These are phyloP conservation scores for Claviceps spartinae DNA, from an alignment of 2,329 filamentous ascomycete species.

Conservation along the genomic window DNA sequence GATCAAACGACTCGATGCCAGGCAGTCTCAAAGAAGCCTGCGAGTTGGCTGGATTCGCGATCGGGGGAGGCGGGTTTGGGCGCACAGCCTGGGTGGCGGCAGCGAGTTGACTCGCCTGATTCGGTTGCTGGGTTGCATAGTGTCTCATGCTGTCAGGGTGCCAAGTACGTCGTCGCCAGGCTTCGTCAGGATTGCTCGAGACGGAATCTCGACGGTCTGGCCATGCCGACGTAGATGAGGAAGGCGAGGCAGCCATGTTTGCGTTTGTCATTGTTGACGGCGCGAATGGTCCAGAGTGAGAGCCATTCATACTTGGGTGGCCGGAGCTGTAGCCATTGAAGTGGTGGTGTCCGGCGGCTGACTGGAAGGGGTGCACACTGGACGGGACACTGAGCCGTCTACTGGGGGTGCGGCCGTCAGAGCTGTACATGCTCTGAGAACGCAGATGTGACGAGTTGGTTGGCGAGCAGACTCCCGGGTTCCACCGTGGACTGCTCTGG, in stretches of 20 bases:
- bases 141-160: constrained; percentile 65
- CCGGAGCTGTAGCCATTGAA: constrained; percentile 37
- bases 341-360: constrained; percentile 41
- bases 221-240: constrained; percentile 47
- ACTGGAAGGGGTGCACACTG: constrained; percentile 58
- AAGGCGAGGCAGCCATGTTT: constrained; percentile 51
- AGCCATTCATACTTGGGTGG: constrained; percentile 31
- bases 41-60: constrained; percentile 31
- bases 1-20: constrained; percentile 85
- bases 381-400: constrained; percentile 76
- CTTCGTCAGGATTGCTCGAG: constrained; percentile 51
- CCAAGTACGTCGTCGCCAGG: constrained; percentile 78
- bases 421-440: constrained; percentile 56
- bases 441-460: constrained; percentile 55
- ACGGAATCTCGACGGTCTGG: constrained; percentile 49
- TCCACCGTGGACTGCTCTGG: constrained; percentile 64
- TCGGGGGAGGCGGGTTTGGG: constrained; percentile 38
- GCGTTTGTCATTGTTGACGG: constrained; percentile 30
- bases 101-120: constrained; percentile 59
- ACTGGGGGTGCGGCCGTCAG: constrained; percentile 49
- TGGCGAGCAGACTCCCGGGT: constrained; percentile 57
- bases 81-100: constrained; percentile 55
- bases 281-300: constrained; percentile 41
- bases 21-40: constrained; percentile 58
- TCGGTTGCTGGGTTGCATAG: constrained; percentile 38